A percentile compares a stretch with the other conserved stretches of the same genome.
Evolutionary conservation across 805 yeast species (phyloP).

Genomic region (Ogataea thermomethanolica): DNA sequence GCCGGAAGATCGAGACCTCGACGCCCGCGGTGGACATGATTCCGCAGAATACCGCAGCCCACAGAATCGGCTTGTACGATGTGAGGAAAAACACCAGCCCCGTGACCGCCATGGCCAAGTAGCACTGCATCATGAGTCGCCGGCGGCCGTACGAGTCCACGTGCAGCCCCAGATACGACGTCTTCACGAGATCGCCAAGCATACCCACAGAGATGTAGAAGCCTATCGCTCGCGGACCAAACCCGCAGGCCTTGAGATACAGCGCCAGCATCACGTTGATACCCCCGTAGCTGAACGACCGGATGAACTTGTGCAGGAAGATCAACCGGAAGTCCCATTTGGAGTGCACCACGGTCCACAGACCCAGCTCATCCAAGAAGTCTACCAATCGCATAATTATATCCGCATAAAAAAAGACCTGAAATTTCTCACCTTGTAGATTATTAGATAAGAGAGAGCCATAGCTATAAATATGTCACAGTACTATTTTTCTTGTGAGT

Average conservation of each 20-base stretch:
- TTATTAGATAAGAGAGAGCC: not conserved
- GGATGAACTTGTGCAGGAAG: slow-evolving; percentile 33
- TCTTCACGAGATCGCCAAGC: slow-evolving; percentile 49
- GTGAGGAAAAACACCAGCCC: slow-evolving; percentile 38
- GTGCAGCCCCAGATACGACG: slow-evolving; percentile 42
- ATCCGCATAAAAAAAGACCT: too few species aligned
- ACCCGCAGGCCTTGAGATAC: slow-evolving; percentile 40
- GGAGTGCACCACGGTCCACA: slow-evolving; percentile 30
- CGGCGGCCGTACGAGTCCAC: slow-evolving; percentile 49
- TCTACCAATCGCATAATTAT: not conserved
- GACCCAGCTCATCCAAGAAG: slow-evolving; percentile 33
- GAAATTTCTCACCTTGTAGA: not conserved
- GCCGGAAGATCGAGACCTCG: slow-evolving; percentile 57
- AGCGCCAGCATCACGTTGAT: slow-evolving; percentile 40
- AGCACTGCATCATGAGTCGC: slow-evolving; percentile 37
- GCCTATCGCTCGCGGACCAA: slow-evolving; percentile 44
- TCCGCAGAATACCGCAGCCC: slow-evolving; percentile 42
- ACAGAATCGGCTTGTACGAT: slow-evolving; percentile 34
- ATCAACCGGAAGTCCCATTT: slow-evolving; percentile 35
- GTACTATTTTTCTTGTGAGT: not conserved
- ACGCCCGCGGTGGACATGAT: slow-evolving; percentile 57
- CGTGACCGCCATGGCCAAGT: slow-evolving; percentile 40
- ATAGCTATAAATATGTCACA: not conserved
- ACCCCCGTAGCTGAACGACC: slow-evolving; percentile 38
- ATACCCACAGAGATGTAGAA: slow-evolving; percentile 46